Conservation (phyloP, 192 early-diverging fungal species). For the Coemansia umbellata region DNA sequence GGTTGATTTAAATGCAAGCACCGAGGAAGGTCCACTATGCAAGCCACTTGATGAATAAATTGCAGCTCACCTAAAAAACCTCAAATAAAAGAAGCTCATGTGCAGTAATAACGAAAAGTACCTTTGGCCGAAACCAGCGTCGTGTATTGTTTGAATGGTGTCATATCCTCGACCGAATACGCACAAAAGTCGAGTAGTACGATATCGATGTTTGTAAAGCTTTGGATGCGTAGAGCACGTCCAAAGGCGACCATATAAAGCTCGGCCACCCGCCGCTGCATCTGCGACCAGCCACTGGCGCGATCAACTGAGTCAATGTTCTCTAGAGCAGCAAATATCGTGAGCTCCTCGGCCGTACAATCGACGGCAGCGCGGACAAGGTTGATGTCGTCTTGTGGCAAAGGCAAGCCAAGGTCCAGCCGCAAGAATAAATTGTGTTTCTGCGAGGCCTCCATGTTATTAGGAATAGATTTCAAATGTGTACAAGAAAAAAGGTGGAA, state of each 20-base stretch:
- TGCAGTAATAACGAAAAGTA: not conserved
- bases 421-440: conserved; percentile 26
- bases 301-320: not conserved
- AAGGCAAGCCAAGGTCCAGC: conserved; percentile 8
- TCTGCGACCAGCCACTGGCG: conserved; percentile 29
- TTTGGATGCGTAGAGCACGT: conserved; percentile 9
- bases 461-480: not conserved
- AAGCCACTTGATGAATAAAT: not conserved
- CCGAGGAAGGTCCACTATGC: not conserved
- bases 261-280: conserved; percentile 46
- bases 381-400: conserved; percentile 9
- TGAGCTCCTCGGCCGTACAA: conserved; percentile 25
- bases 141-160: conserved; percentile 7
- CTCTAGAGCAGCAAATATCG: conserved; percentile 23
- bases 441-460: conserved; percentile 10
- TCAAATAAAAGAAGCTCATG: not conserved
- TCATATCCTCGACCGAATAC: conserved; percentile 39
- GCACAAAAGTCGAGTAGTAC: conserved; percentile 42
- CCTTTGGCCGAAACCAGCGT: conserved; percentile 15
- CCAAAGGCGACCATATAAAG: conserved; percentile 28
- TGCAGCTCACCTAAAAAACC: not conserved
- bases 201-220: conserved; percentile 11
- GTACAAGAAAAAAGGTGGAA: not conserved
- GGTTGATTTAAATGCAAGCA: too few relatives aligned
- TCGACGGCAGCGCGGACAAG: conserved; percentile 22